phyloP scores from a whole-genome alignment of 2,329 filamentous ascomycete species.

The Paracoccidioides brasiliensis region DNA sequence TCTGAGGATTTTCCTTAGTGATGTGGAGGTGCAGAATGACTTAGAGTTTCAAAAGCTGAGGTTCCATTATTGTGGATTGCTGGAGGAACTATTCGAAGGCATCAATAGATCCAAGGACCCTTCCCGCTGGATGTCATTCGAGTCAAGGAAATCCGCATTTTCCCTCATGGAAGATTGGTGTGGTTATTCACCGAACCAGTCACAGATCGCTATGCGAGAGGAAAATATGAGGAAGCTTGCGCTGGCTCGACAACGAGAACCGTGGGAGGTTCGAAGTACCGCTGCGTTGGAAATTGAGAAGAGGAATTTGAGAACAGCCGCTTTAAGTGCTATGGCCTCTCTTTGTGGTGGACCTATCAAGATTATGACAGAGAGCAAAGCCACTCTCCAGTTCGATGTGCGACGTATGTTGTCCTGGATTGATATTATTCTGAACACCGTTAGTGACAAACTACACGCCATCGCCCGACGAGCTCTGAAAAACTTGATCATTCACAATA shows the following conservation, averaged over 20 bases:
- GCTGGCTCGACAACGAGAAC: constrained; percentile 60
- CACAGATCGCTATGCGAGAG: constrained; percentile 66
- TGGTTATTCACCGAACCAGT: constrained; percentile 85
- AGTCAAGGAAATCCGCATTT: constrained; percentile 88
- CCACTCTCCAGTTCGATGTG: constrained; percentile 82
- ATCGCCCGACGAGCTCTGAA: constrained; percentile 80
- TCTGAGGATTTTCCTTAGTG: constrained; percentile 85
- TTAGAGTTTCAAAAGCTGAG: constrained; percentile 87
- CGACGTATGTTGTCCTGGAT: constrained; percentile 91
- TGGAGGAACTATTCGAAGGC: constrained; percentile 85
- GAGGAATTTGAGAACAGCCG: constrained; percentile 76
- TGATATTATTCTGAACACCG: constrained; percentile 82
- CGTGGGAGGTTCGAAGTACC: constrained; percentile 61
- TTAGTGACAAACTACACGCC: constrained; percentile 80
- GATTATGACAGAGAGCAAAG: constrained; percentile 75
- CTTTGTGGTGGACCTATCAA: constrained; percentile 70
- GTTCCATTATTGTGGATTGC: constrained; percentile 83
- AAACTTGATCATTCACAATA: constrained; percentile 82
- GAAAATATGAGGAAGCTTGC: constrained; percentile 77
- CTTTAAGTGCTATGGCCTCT: constrained; percentile 88
- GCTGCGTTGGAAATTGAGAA: constrained; percentile 96
- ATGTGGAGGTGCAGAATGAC: constrained; percentile 85
- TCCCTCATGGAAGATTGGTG: constrained; percentile 99
- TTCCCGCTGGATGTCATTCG: constrained; percentile 92
- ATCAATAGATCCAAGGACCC: constrained; percentile 77